Evolutionary conservation across 225 moss, liverwort and hornwort species (phyloP).

Genomic region (Pseudisothecium myosuroides): DNA sequence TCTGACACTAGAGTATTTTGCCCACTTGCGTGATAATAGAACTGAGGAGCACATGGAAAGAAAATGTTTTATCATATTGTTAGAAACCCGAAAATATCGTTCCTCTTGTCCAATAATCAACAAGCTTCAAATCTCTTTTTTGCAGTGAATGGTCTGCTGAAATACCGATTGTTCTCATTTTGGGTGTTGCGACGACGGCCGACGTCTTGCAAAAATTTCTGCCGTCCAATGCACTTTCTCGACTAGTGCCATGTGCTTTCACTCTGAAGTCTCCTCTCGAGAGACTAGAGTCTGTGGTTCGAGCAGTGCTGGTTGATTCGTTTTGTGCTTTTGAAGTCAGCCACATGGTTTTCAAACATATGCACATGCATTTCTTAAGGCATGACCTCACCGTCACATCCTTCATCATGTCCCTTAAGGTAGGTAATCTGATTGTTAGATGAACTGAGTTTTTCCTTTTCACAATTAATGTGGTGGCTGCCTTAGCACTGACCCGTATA

Average conservation of each 20-base stretch:
- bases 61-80: neutral
- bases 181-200: slow-evolving; percentile 76
- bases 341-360: slow-evolving; percentile 47
- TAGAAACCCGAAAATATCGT: neutral
- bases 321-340: slow-evolving; percentile 83
- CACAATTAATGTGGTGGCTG: neutral
- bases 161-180: slow-evolving; percentile 70
- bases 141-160: slow-evolving; percentile 90
- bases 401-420: slow-evolving; percentile 79
- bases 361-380: slow-evolving; percentile 52
- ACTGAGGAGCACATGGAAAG: neutral
- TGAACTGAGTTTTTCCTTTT: neutral
- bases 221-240: slow-evolving; percentile 63
- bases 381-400: slow-evolving; percentile 84
- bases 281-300: slow-evolving; percentile 57
- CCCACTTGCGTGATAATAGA: neutral
- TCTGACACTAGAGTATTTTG: neutral
- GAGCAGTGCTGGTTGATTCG: slow-evolving; percentile 62
- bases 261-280: slow-evolving; percentile 60
- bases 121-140: neutral
- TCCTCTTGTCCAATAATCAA: neutral
- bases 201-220: slow-evolving; percentile 61
- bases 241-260: slow-evolving; percentile 65
- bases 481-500: neutral
- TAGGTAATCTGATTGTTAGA: slow-evolving; percentile 8